Base-by-base conservation (phyloP, 768 basidiomycete genomes). In the Psilocybe cubensis region DNA sequence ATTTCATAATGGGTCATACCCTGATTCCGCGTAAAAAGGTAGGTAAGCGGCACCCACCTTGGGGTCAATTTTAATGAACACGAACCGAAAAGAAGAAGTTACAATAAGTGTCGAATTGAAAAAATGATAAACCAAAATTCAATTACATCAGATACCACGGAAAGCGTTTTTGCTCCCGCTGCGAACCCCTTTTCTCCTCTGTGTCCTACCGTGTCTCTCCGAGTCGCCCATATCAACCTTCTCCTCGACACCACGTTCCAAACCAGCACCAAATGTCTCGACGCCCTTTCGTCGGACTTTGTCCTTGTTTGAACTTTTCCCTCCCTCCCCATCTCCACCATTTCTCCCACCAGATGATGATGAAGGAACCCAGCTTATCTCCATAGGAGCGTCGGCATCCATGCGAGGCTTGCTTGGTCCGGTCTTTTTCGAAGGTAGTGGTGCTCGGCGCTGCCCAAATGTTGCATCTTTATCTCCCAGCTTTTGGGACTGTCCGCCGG, bases 81-180 rank as follows among this genome's bases (percentile, higher is more conserved):
- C 11, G 42, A 21, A 21, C 42, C 41, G 41, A 23, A 44, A 14
- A 44, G n/a, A 44, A 20, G 7, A 21, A 14, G 4, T 20, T 20
- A 40, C 47, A 23, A 59, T 23, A 21, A 27, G 20, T 23, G 20
- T n/a, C 17, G 17, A 21, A 45, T 38, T 3, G 23, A 57, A 35
- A 29, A 20, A 35, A 42, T 20, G 21, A 40, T 25, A 14, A 40
- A 44, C 20, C 29, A 31, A 29, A 44, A 40, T 27, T 21, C 14
- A 21, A 33, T 23, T 11, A 28, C 21, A 44, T 59, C 59, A 64
- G 61, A 76, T 72, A 48, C 69, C 68, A 60, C 85, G 76, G 70
- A 94, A 92, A 1, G 83, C 84, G 72, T 96, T 98, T 76, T 87
- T 94, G 70, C 92, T 94, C 27, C 95, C 96, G 68, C 94, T 97